phyloP scores from a whole-genome alignment of 441 rosid species.

The Populus hybrid region DNA sequence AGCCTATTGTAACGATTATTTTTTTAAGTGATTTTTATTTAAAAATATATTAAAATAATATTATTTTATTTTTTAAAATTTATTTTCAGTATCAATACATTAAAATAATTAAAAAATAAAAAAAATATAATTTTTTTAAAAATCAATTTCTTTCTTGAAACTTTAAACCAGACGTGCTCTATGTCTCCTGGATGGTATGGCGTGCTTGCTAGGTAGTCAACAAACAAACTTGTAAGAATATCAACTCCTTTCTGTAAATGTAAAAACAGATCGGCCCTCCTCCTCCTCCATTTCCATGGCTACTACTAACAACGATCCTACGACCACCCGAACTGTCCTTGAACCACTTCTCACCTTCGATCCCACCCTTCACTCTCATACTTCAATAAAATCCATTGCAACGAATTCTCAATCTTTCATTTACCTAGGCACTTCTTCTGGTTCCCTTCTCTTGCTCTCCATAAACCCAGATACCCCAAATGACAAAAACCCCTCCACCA shows the following conservation, averaged over 20 bases:
- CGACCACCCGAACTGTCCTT: slow-evolving; percentile 51
- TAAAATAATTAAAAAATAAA: too few relatives aligned
- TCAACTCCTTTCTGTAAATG: too few relatives aligned
- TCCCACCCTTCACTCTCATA: slow-evolving; percentile 40
- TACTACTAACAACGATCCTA: slow-evolving; percentile 16
- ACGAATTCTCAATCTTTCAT: slow-evolving; percentile 59
- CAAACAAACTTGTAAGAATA: too few relatives aligned
- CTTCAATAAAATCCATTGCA: slow-evolving; percentile 45
- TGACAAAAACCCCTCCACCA: background rate
- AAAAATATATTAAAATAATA: too few relatives aligned
- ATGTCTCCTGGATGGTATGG: background rate
- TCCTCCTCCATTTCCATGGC: slow-evolving; percentile 8
- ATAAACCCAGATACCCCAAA: slow-evolving; percentile 7
- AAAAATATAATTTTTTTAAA: too few relatives aligned
- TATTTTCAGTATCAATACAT: too few relatives aligned
- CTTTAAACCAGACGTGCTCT: too few relatives aligned
- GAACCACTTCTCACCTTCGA: slow-evolving; percentile 63
- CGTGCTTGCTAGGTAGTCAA: background rate
- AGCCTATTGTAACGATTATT: too few relatives aligned
- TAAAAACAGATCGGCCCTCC: background rate
- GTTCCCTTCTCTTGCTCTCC: slow-evolving; percentile 61
- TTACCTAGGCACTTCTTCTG: slow-evolving; percentile 70
- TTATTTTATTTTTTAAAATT: too few relatives aligned
- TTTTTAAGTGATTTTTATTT: too few relatives aligned
- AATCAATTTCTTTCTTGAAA: too few relatives aligned